These are phyloP conservation scores for Eragrostis nindensis DNA, from an alignment of 176 grass and related monocot genomes.

Conservation along the genomic window DNA sequence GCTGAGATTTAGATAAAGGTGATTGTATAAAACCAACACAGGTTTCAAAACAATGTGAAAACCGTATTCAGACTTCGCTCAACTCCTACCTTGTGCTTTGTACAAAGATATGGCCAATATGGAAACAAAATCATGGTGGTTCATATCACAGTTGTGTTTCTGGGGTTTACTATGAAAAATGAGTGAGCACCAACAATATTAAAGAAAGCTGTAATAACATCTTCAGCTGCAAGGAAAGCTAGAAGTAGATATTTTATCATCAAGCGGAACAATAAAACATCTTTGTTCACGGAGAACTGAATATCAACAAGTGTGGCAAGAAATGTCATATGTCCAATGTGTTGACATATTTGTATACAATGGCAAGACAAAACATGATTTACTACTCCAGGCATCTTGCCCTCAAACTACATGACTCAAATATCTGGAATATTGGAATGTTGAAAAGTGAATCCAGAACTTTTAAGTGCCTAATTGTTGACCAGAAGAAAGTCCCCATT, in stretches of 20 bases:
- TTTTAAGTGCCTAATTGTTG: not conserved
- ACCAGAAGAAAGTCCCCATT: not conserved
- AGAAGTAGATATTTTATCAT: not conserved
- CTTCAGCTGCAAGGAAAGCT: not conserved
- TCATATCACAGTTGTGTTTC: not conserved
- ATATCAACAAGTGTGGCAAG: slow-evolving; percentile 4
- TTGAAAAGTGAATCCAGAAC: not conserved
- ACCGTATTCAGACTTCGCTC: slow-evolving; percentile 16
- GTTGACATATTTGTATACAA: not conserved
- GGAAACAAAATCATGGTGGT: not conserved
- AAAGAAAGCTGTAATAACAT: not conserved
- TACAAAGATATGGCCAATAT: slow-evolving; percentile 19
- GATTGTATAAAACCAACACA: not conserved
- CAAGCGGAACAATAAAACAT: slow-evolving; percentile 34
- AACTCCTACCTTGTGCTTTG: slow-evolving; percentile 29
- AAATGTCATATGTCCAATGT: slow-evolving; percentile 22
- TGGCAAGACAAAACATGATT: not conserved
- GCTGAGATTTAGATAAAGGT: not conserved
- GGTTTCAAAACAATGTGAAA: not conserved
- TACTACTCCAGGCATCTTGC: not conserved
- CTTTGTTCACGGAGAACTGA: not conserved
- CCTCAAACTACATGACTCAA: slow-evolving; percentile 27
- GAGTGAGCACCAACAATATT: slow-evolving; percentile 1
- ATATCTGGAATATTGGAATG: slow-evolving; percentile 2
- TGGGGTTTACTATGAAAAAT: not conserved